Evolutionary conservation across 2,329 filamentous ascomycete species (phyloP), one percentile per base, ranked within the genome.

Genomic region (Aspergillus sp.): DNA sequence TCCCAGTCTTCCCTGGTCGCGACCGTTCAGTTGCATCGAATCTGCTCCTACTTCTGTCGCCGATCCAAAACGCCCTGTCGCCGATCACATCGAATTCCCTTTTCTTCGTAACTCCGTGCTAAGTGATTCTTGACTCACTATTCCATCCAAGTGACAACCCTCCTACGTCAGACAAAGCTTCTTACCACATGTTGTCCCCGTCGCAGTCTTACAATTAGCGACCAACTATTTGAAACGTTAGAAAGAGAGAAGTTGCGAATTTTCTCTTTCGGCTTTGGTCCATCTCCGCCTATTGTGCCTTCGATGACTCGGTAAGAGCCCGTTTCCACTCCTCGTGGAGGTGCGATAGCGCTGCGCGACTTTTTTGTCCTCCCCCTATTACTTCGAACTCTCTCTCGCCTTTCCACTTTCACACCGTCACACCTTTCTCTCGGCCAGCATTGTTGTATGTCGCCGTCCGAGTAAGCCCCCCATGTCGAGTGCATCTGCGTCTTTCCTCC

Each of bases 391-490:
- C 47, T 53, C 37, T 46, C 51, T 58, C 51, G 33, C 45, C 27
- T 39, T 39, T 45, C 31, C 56, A 40, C 35, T 50, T 47, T 49
- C 41, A 54, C 54, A 58, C 27, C 51, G 57, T 60, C 43, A 52
- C 47, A 40, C 37, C 23, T 37, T 43, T 15, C 14, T 47, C 31
- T 47, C 47, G 45, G n/a, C 43, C 39, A 50, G 56, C 23, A 49
- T 52, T 51, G 40, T 59, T 62, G 58, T 58, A 63, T 64, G 57
- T 35, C 43, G 39, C 61, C 55, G 55, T 56, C 58, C 64, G 50
- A 58, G 33, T 64, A 58, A 59, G 56, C 44, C 48, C 47, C 52
- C 40, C 60, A 72, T 72, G 70, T 63, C 68, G 37, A 63, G 67
- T 51, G 47, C 61, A 27, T 59, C 64, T 33, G 63, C 62, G 50